Conservation (phyloP, 2,329 filamentous ascomycete genomes). For the Gaeumannomyces sp. region DNA sequence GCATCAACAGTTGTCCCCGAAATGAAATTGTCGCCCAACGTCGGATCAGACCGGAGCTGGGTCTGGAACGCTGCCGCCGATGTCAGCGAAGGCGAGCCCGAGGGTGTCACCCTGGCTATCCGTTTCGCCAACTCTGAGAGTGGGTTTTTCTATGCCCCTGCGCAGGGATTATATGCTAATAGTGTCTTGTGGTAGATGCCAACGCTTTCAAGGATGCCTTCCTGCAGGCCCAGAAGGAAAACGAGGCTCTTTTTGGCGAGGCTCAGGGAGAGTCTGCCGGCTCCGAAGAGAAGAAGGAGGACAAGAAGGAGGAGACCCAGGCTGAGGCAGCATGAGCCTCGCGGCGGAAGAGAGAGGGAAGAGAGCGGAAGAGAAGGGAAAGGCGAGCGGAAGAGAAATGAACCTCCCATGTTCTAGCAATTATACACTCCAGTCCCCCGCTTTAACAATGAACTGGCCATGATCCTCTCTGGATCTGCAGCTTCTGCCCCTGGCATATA, state of each 20-base stretch:
- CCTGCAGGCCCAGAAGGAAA: constrained; percentile 93
- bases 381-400: background rate
- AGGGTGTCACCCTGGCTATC: constrained; percentile 92
- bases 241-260: constrained; percentile 75
- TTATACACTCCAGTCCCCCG: background rate
- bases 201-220: constrained; percentile 97
- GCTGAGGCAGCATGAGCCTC: constrained; percentile 17
- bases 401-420: background rate
- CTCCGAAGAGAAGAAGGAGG: constrained; percentile 22
- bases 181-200: constrained; percentile 58
- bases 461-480: background rate
- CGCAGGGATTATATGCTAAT: background rate
- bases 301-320: constrained; percentile 12
- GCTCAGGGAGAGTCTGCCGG: constrained; percentile 23
- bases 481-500: background rate
- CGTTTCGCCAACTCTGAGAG: constrained; percentile 97
- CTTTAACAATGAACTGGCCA: background rate
- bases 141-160: constrained; percentile 41
- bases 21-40: constrained; percentile 98
- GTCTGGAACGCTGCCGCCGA: constrained; percentile 98
- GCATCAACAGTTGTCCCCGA: constrained; percentile 72
- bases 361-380: too few species aligned
- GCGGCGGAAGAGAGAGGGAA: background rate
- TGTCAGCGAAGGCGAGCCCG: constrained; percentile 95
- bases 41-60: constrained; percentile 97